Evolutionary conservation across 2,329 filamentous ascomycete species (phyloP).

Genomic region (Ceratocystis destructans): DNA sequence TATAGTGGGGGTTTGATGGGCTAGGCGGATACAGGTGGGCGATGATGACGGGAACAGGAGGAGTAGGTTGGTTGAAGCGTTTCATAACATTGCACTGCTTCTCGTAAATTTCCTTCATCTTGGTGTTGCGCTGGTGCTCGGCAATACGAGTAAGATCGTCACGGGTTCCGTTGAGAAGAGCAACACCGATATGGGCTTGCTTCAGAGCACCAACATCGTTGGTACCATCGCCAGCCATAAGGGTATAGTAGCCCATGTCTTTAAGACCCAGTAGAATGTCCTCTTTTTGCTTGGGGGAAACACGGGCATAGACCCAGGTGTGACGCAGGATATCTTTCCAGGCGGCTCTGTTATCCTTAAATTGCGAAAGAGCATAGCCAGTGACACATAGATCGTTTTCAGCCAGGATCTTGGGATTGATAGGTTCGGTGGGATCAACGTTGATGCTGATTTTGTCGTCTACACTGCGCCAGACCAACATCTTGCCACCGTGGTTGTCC

Average conservation of each 20-base stretch:
- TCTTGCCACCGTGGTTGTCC: conserved; percentile 64
- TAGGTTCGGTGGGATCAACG: conserved; percentile 67
- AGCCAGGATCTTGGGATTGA: conserved; percentile 68
- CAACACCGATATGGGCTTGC: conserved; percentile 94
- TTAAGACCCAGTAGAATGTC: conserved; percentile 94
- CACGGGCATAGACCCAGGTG: conserved; percentile 94
- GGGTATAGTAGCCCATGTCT: conserved; percentile 90
- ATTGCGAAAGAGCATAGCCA: conserved; percentile 81
- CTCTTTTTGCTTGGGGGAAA: conserved; percentile 97
- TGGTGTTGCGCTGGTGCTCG: conserved; percentile 84
- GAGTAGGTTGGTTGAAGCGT: conserved; percentile 82
- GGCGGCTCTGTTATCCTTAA: conserved; percentile 58
- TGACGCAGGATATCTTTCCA: conserved; percentile 69
- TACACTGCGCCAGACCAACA: conserved; percentile 85
- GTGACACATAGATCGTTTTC: conserved; percentile 91
- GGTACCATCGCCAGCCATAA: conserved; percentile 97
- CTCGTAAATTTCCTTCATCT: conserved; percentile 98
- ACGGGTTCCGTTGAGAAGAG: conserved; percentile 83
- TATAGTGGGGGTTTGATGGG: conserved; percentile 81
- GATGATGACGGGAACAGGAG: conserved; percentile 84
- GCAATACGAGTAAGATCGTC: conserved; percentile 85
- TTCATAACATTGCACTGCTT: conserved; percentile 88
- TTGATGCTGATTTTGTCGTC: conserved; percentile 79
- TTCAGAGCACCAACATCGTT: conserved; percentile 97
- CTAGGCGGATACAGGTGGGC: conserved; percentile 91